A percentile compares a stretch with the other conserved stretches of the same genome.
These are phyloP conservation scores for Fusarium sp. DNA, from an alignment of 2,329 filamentous ascomycete species.

Conservation along the genomic window DNA sequence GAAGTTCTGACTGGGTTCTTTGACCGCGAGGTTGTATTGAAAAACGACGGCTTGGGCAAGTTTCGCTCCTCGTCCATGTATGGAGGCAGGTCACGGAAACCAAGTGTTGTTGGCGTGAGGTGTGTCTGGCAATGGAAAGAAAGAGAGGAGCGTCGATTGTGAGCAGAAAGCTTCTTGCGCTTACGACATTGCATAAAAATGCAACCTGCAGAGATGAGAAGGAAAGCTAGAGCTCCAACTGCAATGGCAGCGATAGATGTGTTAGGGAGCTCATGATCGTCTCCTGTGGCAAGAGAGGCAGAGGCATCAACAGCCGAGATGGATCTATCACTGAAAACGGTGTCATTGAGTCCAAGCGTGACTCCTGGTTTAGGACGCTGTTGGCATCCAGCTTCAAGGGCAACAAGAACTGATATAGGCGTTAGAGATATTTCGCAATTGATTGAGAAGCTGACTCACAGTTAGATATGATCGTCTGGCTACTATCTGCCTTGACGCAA, in stretches of 20 bases:
- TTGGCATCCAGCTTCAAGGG: constrained; percentile 62
- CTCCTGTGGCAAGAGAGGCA: constrained; percentile 18
- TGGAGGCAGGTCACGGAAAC: constrained; percentile 27
- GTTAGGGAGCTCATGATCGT: constrained; percentile 47
- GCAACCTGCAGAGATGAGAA: constrained; percentile 54
- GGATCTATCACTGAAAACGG: constrained; percentile 55
- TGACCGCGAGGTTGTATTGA: constrained; percentile 9
- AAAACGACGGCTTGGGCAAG: constrained; percentile 15
- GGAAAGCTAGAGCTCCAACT: constrained; percentile 52
- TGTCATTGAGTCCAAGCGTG: constrained; percentile 56
- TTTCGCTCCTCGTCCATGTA: constrained; percentile 38
- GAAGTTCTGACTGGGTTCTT: constrained; percentile 5
- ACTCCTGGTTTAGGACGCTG: constrained; percentile 56
- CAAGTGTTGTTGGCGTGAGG: constrained; percentile 39
- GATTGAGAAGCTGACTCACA: constrained; percentile 51
- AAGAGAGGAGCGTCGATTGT: constrained; percentile 53
- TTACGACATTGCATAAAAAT: constrained; percentile 60
- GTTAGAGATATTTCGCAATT: constrained; percentile 3
- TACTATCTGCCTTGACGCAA: constrained; percentile 58
- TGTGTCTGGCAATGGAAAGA: constrained; percentile 64
- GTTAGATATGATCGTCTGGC: constrained; percentile 60
- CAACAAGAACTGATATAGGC: constrained; percentile 57
- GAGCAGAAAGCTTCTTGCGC: constrained; percentile 50
- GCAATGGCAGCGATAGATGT: constrained; percentile 59
- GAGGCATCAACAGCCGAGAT: constrained; percentile 51